These are phyloP conservation scores for Sodiomyces alkalinus DNA, from an alignment of 2,329 filamentous ascomycete genomes.

Conservation along the genomic window DNA sequence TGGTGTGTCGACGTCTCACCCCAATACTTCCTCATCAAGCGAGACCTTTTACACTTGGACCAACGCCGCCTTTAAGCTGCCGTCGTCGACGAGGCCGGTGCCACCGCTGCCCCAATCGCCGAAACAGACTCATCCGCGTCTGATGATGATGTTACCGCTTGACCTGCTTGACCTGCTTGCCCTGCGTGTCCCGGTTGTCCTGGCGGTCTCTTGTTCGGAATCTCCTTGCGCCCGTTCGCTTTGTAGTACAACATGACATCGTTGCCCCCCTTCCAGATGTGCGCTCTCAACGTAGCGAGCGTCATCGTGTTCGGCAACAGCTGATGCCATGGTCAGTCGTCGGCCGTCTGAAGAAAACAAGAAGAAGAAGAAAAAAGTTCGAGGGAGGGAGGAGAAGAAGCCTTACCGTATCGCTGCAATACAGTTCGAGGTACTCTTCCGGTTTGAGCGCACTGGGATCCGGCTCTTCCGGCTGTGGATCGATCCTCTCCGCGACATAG, in stretches of 20 bases:
- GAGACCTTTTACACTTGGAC: too few relatives aligned
- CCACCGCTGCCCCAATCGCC: background rate
- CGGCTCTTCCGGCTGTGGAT: constrained; percentile 46
- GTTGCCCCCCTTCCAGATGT: constrained; percentile 89
- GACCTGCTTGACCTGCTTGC: too few relatives aligned
- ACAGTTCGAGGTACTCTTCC: constrained; percentile 88
- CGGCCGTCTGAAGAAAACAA: too few relatives aligned
- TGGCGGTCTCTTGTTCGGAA: constrained; percentile 19
- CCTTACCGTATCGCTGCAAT: constrained; percentile 81
- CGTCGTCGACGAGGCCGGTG: background rate
- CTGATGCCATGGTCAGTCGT: constrained; percentile 18
- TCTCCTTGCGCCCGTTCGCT: constrained; percentile 67
- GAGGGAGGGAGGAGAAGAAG: background rate
- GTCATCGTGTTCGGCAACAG: constrained; percentile 72
- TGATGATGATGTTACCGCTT: too few relatives aligned
- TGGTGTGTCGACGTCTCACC: too few relatives aligned
- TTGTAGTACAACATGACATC: constrained; percentile 88
- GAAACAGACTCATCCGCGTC: too few relatives aligned
- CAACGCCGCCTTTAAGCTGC: background rate
- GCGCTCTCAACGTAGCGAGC: constrained; percentile 79
- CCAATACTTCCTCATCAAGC: too few relatives aligned
- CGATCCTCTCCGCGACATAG: constrained; percentile 86
- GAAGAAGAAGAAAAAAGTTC: background rate
- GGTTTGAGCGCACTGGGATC: constrained; percentile 51
- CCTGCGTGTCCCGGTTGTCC: too few relatives aligned